Evolutionary conservation across 2,329 filamentous ascomycete genomes (phyloP).

Genomic region (Alternaria brassicicola): DNA sequence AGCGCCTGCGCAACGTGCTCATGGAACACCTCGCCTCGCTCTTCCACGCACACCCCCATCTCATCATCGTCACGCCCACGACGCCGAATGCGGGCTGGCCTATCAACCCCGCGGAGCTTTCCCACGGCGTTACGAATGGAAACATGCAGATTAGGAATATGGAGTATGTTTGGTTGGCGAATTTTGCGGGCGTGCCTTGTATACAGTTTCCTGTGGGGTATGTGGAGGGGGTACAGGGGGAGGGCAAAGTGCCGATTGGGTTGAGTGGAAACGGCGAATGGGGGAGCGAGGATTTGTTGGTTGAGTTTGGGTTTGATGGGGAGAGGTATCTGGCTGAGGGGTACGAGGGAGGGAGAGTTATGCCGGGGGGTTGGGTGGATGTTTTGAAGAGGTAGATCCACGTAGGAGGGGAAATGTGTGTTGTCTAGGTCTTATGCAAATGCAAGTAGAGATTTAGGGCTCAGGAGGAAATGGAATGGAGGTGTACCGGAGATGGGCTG

Average conservation of each 20-base stretch:
- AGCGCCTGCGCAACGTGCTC: conserved; percentile 73
- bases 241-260: conserved; percentile 63
- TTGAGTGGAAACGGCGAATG: conserved; percentile 63
- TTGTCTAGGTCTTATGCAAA: too few relatives aligned
- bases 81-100: conserved; percentile 78
- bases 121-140: conserved; percentile 71
- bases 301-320: conserved; percentile 60
- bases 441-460: too few relatives aligned
- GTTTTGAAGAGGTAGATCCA: conserved; percentile 36
- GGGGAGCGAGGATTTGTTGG: conserved; percentile 59
- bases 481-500: too few relatives aligned
- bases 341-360: conserved; percentile 42
- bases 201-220: conserved; percentile 79
- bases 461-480: too few relatives aligned
- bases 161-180: conserved; percentile 85
- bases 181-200: conserved; percentile 78
- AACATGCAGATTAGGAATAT: conserved; percentile 78
- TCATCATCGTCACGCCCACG: conserved; percentile 81
- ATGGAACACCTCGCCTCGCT: conserved; percentile 79
- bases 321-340: conserved; percentile 55
- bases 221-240: conserved; percentile 57
- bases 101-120: conserved; percentile 67
- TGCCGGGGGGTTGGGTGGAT: conserved; percentile 50
- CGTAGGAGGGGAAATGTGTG: too few relatives aligned
- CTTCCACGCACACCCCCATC: conserved; percentile 72